phyloP scores from a whole-genome alignment of 768 basidiomycete species.

The Kwoniella dendrophila region DNA sequence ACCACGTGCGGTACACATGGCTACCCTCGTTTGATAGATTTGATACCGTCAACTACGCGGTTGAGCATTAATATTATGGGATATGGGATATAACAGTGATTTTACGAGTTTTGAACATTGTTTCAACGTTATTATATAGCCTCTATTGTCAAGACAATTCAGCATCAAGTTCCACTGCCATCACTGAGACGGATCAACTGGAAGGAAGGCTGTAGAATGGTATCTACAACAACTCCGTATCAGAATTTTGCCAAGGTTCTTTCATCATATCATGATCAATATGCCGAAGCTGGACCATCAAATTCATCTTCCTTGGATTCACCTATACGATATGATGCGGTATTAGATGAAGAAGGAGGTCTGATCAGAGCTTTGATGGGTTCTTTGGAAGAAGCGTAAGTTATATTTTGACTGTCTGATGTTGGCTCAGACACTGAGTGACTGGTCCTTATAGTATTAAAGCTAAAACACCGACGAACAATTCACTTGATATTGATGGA shows the following conservation, averaged over 20 bases:
- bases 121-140: background rate
- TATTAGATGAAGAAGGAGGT: slow-evolving; percentile 45
- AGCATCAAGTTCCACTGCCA: too few relatives aligned
- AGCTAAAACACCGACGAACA: slow-evolving; percentile 17
- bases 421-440: background rate
- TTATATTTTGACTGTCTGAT: background rate
- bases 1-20: background rate
- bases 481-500: slow-evolving; percentile 24
- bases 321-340: slow-evolving; percentile 38
- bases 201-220: slow-evolving; percentile 9
- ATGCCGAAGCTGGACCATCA: slow-evolving; percentile 46
- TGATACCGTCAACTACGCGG: slow-evolving; percentile 4
- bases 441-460: slow-evolving; percentile 21
- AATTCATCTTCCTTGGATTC: slow-evolving; percentile 35
- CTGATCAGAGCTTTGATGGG: slow-evolving; percentile 39
- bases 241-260: slow-evolving; percentile 43
- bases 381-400: slow-evolving; percentile 41
- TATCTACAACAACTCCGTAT: slow-evolving; percentile 27
- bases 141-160: too few relatives aligned
- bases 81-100: too few relatives aligned
- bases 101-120: too few relatives aligned
- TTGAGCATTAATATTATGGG: too few relatives aligned
- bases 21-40: slow-evolving; percentile 1
- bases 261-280: slow-evolving; percentile 44
- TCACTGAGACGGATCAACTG: background rate